phyloP scores from a whole-genome alignment of 345 rosid genomes.

The Rhodamnia argentea region DNA sequence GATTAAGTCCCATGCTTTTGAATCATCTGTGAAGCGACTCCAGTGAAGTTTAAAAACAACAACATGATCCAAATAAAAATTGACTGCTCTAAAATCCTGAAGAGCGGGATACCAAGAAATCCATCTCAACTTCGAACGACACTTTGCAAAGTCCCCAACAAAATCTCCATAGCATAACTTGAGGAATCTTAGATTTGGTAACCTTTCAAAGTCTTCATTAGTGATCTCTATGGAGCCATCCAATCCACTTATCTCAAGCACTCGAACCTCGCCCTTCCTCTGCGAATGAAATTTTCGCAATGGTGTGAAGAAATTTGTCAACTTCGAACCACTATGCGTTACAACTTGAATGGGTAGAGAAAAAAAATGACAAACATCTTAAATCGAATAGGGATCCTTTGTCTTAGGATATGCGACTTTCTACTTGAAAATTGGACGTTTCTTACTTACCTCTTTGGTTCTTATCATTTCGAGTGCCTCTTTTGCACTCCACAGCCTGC shows the following conservation, averaged over 20 bases:
- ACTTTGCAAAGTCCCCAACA: neutral
- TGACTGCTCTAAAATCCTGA: rapidly evolving
- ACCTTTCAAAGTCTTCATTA: neutral
- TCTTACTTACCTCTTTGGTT: neutral
- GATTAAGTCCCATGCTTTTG: neutral
- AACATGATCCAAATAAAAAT: rapidly evolving
- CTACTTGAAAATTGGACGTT: neutral
- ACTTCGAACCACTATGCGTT: neutral
- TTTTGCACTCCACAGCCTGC: neutral
- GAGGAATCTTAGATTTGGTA: neutral
- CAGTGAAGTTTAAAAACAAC: rapidly evolving
- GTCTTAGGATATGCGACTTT: rapidly evolving
- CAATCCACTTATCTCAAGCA: neutral
- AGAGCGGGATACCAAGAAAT: rapidly evolving
- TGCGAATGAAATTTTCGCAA: neutral
- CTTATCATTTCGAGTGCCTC: rapidly evolving
- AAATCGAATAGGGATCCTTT: neutral
- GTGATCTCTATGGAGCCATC: neutral
- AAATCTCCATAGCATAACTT: rapidly evolving
- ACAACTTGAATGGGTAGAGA: neutral
- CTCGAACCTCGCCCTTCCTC: neutral
- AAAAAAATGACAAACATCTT: neutral
- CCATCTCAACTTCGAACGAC: neutral
- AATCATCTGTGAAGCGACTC: rapidly evolving
- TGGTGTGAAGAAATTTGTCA: neutral